Evolutionary conservation across 441 rosid genomes (phyloP), one percentile per base, ranked within the genome.

Genomic region (Populus trichocarpa): DNA sequence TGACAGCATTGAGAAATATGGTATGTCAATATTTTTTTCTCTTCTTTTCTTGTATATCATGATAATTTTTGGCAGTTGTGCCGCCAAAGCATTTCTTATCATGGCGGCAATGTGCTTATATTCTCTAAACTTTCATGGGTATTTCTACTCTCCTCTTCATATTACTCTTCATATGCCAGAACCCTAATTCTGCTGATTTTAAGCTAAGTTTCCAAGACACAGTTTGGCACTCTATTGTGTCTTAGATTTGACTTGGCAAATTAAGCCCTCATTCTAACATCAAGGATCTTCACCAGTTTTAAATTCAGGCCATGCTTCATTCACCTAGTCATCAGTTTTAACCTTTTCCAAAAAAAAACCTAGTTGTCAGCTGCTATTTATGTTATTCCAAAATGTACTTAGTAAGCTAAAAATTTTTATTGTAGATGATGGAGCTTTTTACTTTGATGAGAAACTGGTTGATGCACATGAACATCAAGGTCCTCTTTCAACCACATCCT

Each of bases 351-450:
- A 38, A 38, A 38, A 38, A 38, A 10, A 38, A 9, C 46, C n/a
- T 64, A 25, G 67, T 46, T 70, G n/a, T 69, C 59, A 12, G 38
- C 10, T 76, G 8, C 33, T 36, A 53, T 69, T 75, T 46, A 12
- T 77, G 16, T 70, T 72, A 25, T 71, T 53, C n/a, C 65, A 2
- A 32, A 11, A 63, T 68, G 42, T 75, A 22, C 66, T 67, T 79
- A 2, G 61, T 42, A 75, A 18, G 14, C 25, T 18, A 36, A 8
- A 73, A 78, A 59, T 78, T 70, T 72, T 73, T 74, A 14, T 74
- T 86, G 70, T 73, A 94, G 98, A 93, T 75, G 97, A 96, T 81
- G 98, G 93, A 72, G 71, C 92, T 72, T 88, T 84, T 81, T 96
- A 89, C 88, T 96, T 96, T 65, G 92, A 92, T 79, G 98, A 91